These are phyloP conservation scores for Fraxinus pennsylvanica DNA, from an alignment of 257 asterid species.

Conservation along the genomic window DNA sequence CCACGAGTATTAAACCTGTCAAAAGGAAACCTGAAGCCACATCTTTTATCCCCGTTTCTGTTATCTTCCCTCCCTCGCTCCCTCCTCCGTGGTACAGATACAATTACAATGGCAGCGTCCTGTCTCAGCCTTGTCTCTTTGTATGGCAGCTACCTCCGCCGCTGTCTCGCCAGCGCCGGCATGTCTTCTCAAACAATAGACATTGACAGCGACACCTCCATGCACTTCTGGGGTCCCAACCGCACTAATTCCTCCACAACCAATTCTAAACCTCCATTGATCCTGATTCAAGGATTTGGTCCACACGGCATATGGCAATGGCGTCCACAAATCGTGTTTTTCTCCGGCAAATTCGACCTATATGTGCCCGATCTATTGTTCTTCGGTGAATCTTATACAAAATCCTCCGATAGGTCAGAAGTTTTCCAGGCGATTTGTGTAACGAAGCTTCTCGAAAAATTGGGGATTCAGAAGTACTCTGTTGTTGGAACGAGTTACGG, in stretches of 20 bases:
- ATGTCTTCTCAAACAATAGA: conserved; percentile 50
- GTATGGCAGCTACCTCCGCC: conserved; percentile 48
- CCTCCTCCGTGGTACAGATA: neutral
- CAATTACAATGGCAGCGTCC: conserved; percentile 32
- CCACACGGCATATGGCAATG: conserved; percentile 77
- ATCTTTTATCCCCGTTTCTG: too few species aligned
- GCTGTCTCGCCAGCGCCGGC: conserved; percentile 59
- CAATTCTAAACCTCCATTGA: conserved; percentile 49
- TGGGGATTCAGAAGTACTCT: conserved; percentile 48
- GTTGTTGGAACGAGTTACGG: conserved; percentile 87
- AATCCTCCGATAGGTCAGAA: conserved; percentile 56
- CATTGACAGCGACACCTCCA: conserved; percentile 58
- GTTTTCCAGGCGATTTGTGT: conserved; percentile 71
- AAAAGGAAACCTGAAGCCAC: too few species aligned
- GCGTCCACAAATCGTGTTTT: conserved; percentile 57
- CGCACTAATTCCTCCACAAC: conserved; percentile 17
- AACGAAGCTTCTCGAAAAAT: conserved; percentile 43
- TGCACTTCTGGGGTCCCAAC: conserved; percentile 75
- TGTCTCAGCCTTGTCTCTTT: conserved; percentile 61
- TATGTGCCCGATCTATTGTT: conserved; percentile 70
- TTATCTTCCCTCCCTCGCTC: too few species aligned
- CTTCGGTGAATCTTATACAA: conserved; percentile 64
- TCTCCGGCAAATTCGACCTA: conserved; percentile 50
- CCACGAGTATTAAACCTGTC: too few species aligned
- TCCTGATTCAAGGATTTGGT: conserved; percentile 79